These are phyloP conservation scores for Bipolaris zeicola DNA, from an alignment of 2,329 filamentous ascomycete species.

Conservation along the genomic window DNA sequence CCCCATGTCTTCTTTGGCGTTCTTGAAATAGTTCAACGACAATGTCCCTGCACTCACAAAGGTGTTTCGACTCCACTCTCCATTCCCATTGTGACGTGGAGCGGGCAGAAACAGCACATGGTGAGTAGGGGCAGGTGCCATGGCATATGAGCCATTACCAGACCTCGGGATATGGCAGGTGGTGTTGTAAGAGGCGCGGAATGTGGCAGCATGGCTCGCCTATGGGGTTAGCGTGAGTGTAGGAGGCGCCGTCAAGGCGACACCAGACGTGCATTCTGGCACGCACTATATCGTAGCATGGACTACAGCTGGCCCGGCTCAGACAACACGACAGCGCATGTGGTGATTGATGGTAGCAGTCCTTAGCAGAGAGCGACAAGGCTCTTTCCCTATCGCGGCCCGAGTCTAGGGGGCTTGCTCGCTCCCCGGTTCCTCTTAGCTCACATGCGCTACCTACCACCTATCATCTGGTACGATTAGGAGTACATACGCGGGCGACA, in stretches of 20 bases:
- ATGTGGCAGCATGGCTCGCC: neutral
- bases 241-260: neutral
- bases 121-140: neutral
- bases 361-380: neutral
- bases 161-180: constrained; percentile 19
- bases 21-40: constrained; percentile 52
- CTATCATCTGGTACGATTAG: neutral
- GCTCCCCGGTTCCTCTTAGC: neutral
- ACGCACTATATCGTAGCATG: neutral
- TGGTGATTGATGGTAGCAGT: neutral
- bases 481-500: neutral
- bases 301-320: neutral
- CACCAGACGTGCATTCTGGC: neutral
- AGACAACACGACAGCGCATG: neutral
- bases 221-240: neutral
- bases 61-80: constrained; percentile 48
- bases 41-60: constrained; percentile 54
- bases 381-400: neutral
- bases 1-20: constrained; percentile 51
- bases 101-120: constrained; percentile 20
- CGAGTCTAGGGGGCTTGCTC: neutral
- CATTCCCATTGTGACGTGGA: constrained; percentile 46
- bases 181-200: constrained; percentile 1
- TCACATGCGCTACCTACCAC: neutral
- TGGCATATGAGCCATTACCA: constrained; percentile 10